These are phyloP conservation scores for Pythium folliculosum DNA, from an alignment of 352 stramenopile species.

Conservation along the genomic window DNA sequence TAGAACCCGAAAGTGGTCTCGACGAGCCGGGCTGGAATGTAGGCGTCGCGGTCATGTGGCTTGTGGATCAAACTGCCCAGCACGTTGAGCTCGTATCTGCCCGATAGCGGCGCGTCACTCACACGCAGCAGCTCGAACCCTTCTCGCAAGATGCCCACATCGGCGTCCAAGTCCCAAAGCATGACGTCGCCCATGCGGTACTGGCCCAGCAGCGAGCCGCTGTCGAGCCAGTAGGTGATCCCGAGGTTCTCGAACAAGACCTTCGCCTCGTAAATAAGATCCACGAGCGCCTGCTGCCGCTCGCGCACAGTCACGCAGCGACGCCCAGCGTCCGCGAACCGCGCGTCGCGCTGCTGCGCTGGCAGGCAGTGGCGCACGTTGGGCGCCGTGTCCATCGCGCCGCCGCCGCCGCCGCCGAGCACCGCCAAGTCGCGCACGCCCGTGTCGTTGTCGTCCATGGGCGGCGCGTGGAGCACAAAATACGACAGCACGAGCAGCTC, in stretches of 20 bases:
- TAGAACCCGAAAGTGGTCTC: slow-evolving; percentile 65
- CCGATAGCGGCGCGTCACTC: slow-evolving; percentile 14
- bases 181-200: slow-evolving; percentile 53
- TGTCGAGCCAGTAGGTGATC: slow-evolving; percentile 72
- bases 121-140: slow-evolving; percentile 44
- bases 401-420: not conserved
- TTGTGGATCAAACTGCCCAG: slow-evolving; percentile 42
- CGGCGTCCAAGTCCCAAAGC: slow-evolving; percentile 52
- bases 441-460: slow-evolving; percentile 1
- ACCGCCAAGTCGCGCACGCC: slow-evolving; percentile 6
- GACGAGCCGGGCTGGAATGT: slow-evolving; percentile 58
- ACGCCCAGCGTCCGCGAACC: slow-evolving; percentile 5
- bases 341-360: slow-evolving; percentile 3
- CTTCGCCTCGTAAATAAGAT: slow-evolving; percentile 45
- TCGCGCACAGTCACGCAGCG: slow-evolving; percentile 42
- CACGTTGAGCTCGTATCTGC: slow-evolving; percentile 52
- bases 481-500: slow-evolving; percentile 22
- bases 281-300: slow-evolving; percentile 41
- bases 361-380: slow-evolving; percentile 26
- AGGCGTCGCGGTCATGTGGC: slow-evolving; percentile 42
- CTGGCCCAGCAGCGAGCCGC: slow-evolving; percentile 58
- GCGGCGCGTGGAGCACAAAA: slow-evolving; percentile 18
- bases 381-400: not conserved
- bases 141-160: slow-evolving; percentile 52
- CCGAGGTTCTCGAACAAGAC: slow-evolving; percentile 40